A percentile compares a stretch with the other conserved stretches of the same genome.
Evolutionary conservation across 495 filamentous ascomycete species (phyloP).

Genomic region (Parathielavia appendiculata): DNA sequence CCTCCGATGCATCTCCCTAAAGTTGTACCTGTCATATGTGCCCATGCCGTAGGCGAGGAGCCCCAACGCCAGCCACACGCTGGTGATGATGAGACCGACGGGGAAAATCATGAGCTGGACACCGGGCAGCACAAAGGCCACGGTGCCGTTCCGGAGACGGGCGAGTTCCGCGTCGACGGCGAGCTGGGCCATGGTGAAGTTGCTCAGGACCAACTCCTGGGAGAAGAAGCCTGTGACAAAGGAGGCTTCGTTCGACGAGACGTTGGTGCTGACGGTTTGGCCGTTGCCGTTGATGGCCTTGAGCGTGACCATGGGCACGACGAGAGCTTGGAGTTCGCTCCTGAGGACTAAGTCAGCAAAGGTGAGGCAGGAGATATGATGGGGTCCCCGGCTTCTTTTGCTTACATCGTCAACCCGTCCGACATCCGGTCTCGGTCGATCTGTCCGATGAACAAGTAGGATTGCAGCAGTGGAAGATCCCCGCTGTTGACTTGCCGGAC

Average conservation of each 20-base stretch:
- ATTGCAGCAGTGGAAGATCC: constrained; percentile 39
- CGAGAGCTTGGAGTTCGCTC: constrained; percentile 50
- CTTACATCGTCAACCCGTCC: constrained; percentile 40
- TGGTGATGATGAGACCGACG: constrained; percentile 59
- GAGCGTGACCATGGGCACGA: constrained; percentile 60
- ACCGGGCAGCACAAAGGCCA: constrained; percentile 62
- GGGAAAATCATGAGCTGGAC: constrained; percentile 63
- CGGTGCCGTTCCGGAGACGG: constrained; percentile 35
- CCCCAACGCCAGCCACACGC: constrained; percentile 55
- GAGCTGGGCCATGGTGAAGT: constrained; percentile 37
- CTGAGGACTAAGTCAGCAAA: constrained; percentile 36
- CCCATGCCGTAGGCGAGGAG: constrained; percentile 55
- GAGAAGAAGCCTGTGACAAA: constrained; percentile 68
- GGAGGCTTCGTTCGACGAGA: constrained; percentile 59
- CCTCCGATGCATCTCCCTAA: constrained; percentile 55
- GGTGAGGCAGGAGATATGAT: background rate
- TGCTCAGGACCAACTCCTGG: constrained; percentile 41
- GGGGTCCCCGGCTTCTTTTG: background rate
- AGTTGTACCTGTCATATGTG: constrained; percentile 57
- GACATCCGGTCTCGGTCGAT: constrained; percentile 44
- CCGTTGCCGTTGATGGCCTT: constrained; percentile 44
- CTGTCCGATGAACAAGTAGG: constrained; percentile 51
- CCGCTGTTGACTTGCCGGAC: constrained; percentile 11
- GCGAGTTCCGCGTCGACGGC: constrained; percentile 35
- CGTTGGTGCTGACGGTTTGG: constrained; percentile 49